Base-by-base conservation (phyloP, 371 early-diverging fungal genomes). In the Mucor indicus region DNA sequence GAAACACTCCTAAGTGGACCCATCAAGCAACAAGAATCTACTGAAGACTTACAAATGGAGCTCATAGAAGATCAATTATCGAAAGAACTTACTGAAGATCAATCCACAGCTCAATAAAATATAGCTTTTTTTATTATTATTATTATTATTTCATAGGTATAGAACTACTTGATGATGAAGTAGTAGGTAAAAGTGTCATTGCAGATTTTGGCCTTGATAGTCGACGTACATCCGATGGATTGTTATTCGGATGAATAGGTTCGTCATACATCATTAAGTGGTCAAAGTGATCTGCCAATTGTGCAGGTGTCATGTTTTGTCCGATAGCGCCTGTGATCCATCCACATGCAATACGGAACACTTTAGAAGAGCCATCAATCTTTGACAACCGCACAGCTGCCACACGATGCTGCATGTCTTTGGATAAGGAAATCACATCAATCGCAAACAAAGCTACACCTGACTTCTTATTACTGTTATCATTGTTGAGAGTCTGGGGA, bases 281-380 rank as follows among this genome's bases (percentile, higher is more conserved):
- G n/a, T n/a, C n/a, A n/a, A n/a, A n/a, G n/a, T n/a, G n/a, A n/a
- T n/a, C n/a, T n/a, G n/a, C n/a, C n/a, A n/a, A n/a, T n/a, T n/a
- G n/a, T n/a, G n/a, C n/a, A n/a, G n/a, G n/a, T n/a, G n/a, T 27
- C 29, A 57, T 51, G 19, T 51, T 51, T 19, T 57, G 57, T 11
- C 53, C 57, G 12, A 73, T 53, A 0, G 68, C 71, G 21, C 62
- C 66, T 17, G 55, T 57, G n/a, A 74, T 59, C 75, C 75, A 74
- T 15, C 71, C 70, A 41, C 62, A 68, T 2, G 70, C 75, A 22
- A 74, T 46, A n/a, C 67, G 64, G 25, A 67, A 74, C 12, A 74
- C 75, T 48, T 70, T 70, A 22, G 67, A 57, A 1, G 71, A 68
- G 11, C 75, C 75, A 27, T 67, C 65, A 7, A 62, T 29, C 24